phyloP scores from a whole-genome alignment of 345 rosid species.

The Iberis pinnata region DNA sequence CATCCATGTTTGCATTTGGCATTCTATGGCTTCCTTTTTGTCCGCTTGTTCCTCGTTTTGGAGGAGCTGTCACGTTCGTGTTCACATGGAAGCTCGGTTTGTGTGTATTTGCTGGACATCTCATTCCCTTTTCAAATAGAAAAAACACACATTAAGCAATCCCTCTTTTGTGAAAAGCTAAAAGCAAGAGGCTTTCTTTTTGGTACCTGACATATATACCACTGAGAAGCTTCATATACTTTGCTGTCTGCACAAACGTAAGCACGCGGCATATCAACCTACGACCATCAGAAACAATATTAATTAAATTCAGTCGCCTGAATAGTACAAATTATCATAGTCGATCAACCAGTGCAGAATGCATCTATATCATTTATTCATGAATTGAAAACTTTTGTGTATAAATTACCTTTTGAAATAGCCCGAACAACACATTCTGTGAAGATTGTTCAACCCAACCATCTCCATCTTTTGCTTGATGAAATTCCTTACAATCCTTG shows the following conservation, averaged over 20 bases:
- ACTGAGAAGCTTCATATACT: constrained; percentile 81
- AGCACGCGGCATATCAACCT: constrained; percentile 80
- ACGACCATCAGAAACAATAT: constrained; percentile 27
- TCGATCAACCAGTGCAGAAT: background rate
- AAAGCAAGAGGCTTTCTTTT: background rate
- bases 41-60: constrained; percentile 61
- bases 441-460: constrained; percentile 98
- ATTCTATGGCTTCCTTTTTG: constrained; percentile 46
- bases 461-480: constrained; percentile 97
- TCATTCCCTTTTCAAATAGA: constrained; percentile 68
- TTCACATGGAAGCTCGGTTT: constrained; percentile 97
- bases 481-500: constrained; percentile 91
- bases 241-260: constrained; percentile 86
- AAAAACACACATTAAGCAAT: background rate
- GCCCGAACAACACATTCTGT: constrained; percentile 68
- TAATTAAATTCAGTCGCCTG: background rate
- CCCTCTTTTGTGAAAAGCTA: no score
- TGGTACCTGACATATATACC: constrained; percentile 95
- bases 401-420: constrained; percentile 68
- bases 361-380: background rate
- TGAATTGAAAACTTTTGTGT: background rate
- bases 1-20: constrained; percentile 59
- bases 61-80: constrained; percentile 50
- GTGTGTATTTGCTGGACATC: constrained; percentile 85
- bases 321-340: constrained; percentile 2